These are phyloP conservation scores for Schwanniomyces yamadae DNA, from an alignment of 805 yeast genomes.

Conservation along the genomic window DNA sequence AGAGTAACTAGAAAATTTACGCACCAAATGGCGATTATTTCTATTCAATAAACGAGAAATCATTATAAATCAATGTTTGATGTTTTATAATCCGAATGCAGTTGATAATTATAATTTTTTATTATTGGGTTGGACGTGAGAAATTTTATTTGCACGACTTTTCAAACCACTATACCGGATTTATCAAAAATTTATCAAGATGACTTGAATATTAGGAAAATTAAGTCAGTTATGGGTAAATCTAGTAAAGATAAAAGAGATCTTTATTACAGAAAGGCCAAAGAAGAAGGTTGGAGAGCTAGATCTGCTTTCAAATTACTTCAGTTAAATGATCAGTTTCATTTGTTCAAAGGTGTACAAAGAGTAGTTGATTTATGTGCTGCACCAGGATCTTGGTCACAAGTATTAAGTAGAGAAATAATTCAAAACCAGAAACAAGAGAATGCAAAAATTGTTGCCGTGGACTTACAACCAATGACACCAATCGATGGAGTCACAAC, in stretches of 20 bases:
- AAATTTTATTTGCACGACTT: conserved; percentile 4
- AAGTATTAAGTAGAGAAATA: conserved; percentile 76
- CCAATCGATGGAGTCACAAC: conserved; percentile 91
- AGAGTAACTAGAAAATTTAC: conserved; percentile 6
- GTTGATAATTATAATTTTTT: too few relatives aligned
- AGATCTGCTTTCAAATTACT: conserved; percentile 92
- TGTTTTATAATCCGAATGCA: too few relatives aligned
- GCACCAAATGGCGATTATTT: conserved; percentile 5
- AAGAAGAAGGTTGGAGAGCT: conserved; percentile 98
- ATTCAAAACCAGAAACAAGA: conserved; percentile 41
- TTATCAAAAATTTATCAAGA: conserved; percentile 2
- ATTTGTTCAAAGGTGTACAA: conserved; percentile 66
- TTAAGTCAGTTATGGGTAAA: conserved; percentile 67
- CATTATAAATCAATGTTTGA: conserved; percentile 2
- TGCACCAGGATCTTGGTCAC: conserved; percentile 99
- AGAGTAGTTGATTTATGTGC: conserved; percentile 97
- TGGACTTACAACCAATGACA: conserved; percentile 95
- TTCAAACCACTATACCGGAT: conserved; percentile 5
- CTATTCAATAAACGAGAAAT: conserved; percentile 4
- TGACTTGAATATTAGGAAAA: neutral
- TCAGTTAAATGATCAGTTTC: conserved; percentile 88
- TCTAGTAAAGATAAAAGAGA: conserved; percentile 94
- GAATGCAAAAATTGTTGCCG: conserved; percentile 80
- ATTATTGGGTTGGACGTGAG: conserved; percentile 1
- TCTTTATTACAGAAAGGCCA: conserved; percentile 86